A percentile compares a stretch with the other conserved stretches of the same genome.
These are phyloP conservation scores for Chlorella sorokiniana DNA, from an alignment of 139 green algal species.

Conservation along the genomic window DNA sequence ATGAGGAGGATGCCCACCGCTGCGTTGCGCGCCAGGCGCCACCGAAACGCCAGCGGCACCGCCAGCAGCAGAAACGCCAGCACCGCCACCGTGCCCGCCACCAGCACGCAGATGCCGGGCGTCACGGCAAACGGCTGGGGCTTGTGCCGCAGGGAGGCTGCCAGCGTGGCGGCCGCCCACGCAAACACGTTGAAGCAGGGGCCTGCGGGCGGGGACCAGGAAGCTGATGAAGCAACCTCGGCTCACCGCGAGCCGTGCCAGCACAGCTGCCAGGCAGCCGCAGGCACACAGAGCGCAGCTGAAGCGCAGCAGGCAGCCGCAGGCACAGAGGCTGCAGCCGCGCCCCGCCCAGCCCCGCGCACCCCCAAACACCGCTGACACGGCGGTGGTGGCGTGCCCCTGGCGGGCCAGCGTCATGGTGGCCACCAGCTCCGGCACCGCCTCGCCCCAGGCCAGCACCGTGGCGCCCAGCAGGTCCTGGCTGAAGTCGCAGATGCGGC, in stretches of 20 bases:
- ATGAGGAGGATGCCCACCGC: constrained; percentile 22
- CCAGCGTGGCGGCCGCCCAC: constrained; percentile 38
- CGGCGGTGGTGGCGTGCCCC: constrained; percentile 50
- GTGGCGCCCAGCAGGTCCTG: constrained; percentile 56
- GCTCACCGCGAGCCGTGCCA: too few species aligned
- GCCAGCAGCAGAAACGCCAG: constrained; percentile 26
- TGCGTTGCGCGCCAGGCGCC: constrained; percentile 29
- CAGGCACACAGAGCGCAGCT: too few species aligned
- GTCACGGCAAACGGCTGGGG: constrained; percentile 22
- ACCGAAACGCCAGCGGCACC: constrained; percentile 37
- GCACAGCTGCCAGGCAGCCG: too few species aligned
- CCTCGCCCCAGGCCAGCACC: constrained; percentile 59
- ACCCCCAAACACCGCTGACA: constrained; percentile 57
- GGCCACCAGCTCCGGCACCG: constrained; percentile 54
- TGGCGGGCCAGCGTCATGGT: constrained; percentile 33
- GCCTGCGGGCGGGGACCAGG: too few species aligned
- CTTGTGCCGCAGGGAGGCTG: constrained; percentile 11
- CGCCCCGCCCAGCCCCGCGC: too few species aligned
- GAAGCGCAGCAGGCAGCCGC: too few species aligned
- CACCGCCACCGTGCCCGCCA: constrained; percentile 33
- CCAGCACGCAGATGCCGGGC: constrained; percentile 31
- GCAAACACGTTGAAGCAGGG: constrained; percentile 59
- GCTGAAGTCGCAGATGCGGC: constrained; percentile 39
- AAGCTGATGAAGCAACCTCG: too few species aligned
- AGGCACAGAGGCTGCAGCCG: too few species aligned